Conservation (phyloP, 2,329 filamentous ascomycete genomes). For the Paraphaeosphaeria sporulosa region DNA sequence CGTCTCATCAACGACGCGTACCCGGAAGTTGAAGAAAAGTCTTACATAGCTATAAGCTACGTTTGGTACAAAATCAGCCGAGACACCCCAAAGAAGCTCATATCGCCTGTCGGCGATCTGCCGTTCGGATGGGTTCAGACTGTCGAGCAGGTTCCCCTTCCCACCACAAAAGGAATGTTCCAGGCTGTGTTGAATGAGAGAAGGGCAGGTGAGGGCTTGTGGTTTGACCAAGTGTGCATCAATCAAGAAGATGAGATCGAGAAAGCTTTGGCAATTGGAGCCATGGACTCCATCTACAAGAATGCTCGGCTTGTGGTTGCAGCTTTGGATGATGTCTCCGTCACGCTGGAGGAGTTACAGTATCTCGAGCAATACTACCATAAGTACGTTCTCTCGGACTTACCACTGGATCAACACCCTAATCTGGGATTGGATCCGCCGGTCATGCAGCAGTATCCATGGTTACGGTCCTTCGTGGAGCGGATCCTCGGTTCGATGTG, state of each 20-base stretch:
- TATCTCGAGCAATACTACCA: constrained; percentile 50
- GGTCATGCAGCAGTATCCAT: constrained; percentile 36
- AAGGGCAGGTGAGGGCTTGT: constrained; percentile 49
- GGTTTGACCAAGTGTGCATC: constrained; percentile 57
- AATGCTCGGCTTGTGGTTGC: constrained; percentile 52
- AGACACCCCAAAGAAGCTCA: constrained; percentile 33
- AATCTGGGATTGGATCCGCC: constrained; percentile 37
- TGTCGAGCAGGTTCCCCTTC: constrained; percentile 49
- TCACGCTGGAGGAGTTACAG: constrained; percentile 43
- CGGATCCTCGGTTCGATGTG: constrained; percentile 51
- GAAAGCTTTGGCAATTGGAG: constrained; percentile 49
- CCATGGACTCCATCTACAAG: constrained; percentile 53
- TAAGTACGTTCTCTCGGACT: constrained; percentile 42
- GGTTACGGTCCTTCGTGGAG: constrained; percentile 39
- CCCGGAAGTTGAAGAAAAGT: constrained; percentile 40
- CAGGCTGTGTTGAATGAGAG: constrained; percentile 52
- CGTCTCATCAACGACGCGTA: constrained; percentile 49
- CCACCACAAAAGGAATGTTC: constrained; percentile 49
- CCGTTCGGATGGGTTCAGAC: constrained; percentile 47
- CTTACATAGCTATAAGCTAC: constrained; percentile 56
- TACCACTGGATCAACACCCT: constrained; percentile 31
- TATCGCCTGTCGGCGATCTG: constrained; percentile 36
- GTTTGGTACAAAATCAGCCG: constrained; percentile 45
- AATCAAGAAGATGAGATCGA: constrained; percentile 51
- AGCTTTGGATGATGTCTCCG: constrained; percentile 52